Percentiles rank a stretch among this genome's conserved stretches.
These are phyloP conservation scores for Xylona heveae DNA, from an alignment of 495 filamentous ascomycete species.

Conservation along the genomic window DNA sequence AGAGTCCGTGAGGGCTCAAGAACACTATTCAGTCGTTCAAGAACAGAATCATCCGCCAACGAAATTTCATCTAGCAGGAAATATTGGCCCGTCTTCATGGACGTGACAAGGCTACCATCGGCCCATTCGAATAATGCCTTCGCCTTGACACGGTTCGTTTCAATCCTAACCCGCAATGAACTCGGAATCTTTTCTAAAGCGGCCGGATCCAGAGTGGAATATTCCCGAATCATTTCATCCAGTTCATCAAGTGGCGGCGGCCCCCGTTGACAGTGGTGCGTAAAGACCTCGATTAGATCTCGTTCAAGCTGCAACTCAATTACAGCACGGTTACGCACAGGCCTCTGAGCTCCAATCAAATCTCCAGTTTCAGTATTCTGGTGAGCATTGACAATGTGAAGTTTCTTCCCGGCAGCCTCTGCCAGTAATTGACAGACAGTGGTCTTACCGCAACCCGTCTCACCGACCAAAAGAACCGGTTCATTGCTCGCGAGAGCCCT, in stretches of 20 bases:
- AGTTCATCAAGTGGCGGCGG: constrained; percentile 19
- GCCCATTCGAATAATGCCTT: constrained; percentile 92
- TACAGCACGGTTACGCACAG: constrained; percentile 60
- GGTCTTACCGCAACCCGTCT: constrained; percentile 95
- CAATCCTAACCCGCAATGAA: constrained; percentile 31
- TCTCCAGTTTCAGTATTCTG: constrained; percentile 95
- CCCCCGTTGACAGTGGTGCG: constrained; percentile 5
- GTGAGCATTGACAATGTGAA: constrained; percentile 89
- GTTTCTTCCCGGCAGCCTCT: constrained; percentile 44
- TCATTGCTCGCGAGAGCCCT: constrained; percentile 78
- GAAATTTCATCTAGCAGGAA: constrained; percentile 98
- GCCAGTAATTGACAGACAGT: constrained; percentile 87
- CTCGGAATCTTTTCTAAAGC: constrained; percentile 21
- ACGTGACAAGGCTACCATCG: constrained; percentile 83
- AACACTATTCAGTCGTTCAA: constrained; percentile 95
- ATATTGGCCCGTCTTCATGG: constrained; percentile 75
- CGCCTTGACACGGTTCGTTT: constrained; percentile 32
- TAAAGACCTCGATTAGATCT: constrained; percentile 32
- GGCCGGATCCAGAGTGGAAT: constrained; percentile 19
- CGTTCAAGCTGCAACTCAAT: constrained; percentile 41
- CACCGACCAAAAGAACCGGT: constrained; percentile 82
- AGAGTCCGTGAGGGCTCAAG: constrained; percentile 73
- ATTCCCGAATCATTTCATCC: constrained; percentile 24
- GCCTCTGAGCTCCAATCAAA: constrained; percentile 85
- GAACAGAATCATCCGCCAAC: constrained; percentile 88